Percentiles rank a stretch among this genome's conserved stretches.
phyloP scores from a whole-genome alignment of 345 rosid genomes.

The Draba incana region DNA sequence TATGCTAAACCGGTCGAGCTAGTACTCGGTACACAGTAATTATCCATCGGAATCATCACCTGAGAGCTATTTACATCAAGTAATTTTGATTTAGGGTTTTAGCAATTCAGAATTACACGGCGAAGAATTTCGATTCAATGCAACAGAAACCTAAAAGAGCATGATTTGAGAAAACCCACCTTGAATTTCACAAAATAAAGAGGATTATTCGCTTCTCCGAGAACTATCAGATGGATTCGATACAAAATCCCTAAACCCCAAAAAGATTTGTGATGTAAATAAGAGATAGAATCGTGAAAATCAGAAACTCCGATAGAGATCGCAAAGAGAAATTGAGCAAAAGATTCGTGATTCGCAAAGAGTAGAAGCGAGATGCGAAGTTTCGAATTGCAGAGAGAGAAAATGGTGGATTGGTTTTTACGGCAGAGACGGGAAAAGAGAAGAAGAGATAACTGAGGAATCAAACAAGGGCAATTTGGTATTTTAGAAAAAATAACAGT shows the following conservation, averaged over 20 bases:
- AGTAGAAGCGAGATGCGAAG: slow-evolving; percentile 38
- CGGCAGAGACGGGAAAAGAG: no score
- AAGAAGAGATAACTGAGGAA: no score
- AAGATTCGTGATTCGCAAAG: slow-evolving; percentile 19
- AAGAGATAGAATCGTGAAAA: slow-evolving; percentile 23
- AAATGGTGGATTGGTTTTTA: slow-evolving; percentile 24
- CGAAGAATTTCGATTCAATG: no score
- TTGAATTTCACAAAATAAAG: slow-evolving; percentile 14
- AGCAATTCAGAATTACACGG: slow-evolving; percentile 2
- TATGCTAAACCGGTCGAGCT: slow-evolving; percentile 37
- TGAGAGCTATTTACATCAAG: background rate
- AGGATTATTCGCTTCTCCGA: background rate
- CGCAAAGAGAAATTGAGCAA: background rate
- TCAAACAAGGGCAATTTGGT: no score
- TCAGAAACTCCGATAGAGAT: background rate
- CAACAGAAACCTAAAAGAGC: no score
- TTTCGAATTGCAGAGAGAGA: slow-evolving; percentile 36
- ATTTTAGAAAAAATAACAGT: no score
- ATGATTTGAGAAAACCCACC: slow-evolving; percentile 28
- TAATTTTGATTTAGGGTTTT: slow-evolving; percentile 33
- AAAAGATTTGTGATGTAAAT: no score
- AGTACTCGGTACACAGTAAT: slow-evolving; percentile 37
- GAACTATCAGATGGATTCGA: background rate
- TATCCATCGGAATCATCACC: slow-evolving; percentile 45
- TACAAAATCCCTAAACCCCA: slow-evolving; percentile 36